phyloP scores from a whole-genome alignment of 768 basidiomycete genomes.

The Termitomyces titanicus region DNA sequence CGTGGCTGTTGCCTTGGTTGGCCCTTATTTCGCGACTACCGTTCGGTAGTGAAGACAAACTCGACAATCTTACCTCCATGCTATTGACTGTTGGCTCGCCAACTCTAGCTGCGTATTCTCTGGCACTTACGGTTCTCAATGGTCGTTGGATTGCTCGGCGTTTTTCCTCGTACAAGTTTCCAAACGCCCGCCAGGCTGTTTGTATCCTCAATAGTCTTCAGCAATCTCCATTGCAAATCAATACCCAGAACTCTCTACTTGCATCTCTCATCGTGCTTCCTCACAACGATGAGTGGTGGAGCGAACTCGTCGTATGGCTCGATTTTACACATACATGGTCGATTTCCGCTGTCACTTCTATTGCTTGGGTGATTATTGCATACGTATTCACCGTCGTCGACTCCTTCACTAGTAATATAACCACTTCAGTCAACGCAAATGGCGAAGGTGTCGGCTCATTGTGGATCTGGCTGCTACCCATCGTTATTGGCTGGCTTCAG shows the following conservation, averaged over 20 bases:
- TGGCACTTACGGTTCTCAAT: conserved; percentile 40
- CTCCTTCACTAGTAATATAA: conserved; percentile 24
- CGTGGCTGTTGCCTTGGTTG: conserved; percentile 48
- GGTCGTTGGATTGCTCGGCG: conserved; percentile 36
- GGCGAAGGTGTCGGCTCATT: conserved; percentile 38
- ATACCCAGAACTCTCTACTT: conserved; percentile 23
- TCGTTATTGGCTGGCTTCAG: conserved; percentile 40
- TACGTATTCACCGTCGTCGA: conserved; percentile 37
- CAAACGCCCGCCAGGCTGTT: conserved; percentile 27
- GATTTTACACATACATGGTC: conserved; percentile 35
- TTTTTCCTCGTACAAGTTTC: conserved; percentile 26
- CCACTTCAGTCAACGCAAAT: conserved; percentile 23
- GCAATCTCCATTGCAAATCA: conserved; percentile 34
- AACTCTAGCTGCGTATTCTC: conserved; percentile 40
- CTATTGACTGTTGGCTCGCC: conserved; percentile 44
- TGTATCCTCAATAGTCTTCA: conserved; percentile 36
- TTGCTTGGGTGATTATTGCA: conserved; percentile 42
- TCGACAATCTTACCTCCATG: conserved; percentile 40
- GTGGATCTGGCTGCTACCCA: conserved; percentile 43
- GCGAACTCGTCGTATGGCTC: conserved; percentile 25
- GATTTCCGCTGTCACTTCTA: conserved; percentile 32
- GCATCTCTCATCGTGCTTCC: conserved; percentile 39
- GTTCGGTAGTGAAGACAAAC: conserved; percentile 34
- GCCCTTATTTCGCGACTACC: conserved; percentile 48
- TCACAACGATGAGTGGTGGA: conserved; percentile 42